These are phyloP conservation scores for Imleria badia DNA, from an alignment of 768 basidiomycete genomes.

Conservation along the genomic window DNA sequence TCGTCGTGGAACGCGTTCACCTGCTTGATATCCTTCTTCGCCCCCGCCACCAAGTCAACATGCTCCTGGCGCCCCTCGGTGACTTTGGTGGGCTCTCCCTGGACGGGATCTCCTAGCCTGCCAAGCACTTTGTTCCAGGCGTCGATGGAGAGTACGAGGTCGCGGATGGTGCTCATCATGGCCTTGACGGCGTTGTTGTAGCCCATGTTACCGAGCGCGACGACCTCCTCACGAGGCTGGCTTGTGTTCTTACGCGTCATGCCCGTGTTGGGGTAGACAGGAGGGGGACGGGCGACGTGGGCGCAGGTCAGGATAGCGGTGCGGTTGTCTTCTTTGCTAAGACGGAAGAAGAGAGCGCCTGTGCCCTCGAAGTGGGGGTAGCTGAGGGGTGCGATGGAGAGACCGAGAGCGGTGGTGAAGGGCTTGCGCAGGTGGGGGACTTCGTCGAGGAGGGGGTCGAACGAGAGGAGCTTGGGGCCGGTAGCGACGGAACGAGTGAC, in stretches of 20 bases:
- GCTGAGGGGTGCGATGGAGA: background rate
- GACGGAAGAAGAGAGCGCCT: background rate
- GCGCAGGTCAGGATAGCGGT: background rate
- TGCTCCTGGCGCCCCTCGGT: background rate
- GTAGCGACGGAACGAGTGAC: background rate
- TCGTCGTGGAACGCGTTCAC: background rate
- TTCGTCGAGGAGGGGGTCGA: background rate
- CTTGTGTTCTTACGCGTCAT: background rate
- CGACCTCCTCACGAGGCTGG: background rate
- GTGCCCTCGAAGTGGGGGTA: background rate
- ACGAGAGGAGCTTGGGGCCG: background rate
- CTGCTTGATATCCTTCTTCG: background rate
- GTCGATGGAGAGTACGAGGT: background rate
- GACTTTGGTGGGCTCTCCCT: background rate
- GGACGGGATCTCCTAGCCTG: background rate
- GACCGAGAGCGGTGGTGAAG: background rate
- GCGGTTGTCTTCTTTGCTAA: background rate
- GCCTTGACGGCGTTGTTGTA: background rate
- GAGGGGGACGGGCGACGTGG: background rate
- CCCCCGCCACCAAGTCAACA: background rate
- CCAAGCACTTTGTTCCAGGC: background rate
- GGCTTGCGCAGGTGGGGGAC: background rate
- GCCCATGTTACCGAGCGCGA: background rate
- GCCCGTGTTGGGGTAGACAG: background rate
- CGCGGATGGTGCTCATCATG: background rate